These are phyloP conservation scores for Paxillus ammoniavirescens DNA, from an alignment of 768 basidiomycete species.

Conservation along the genomic window DNA sequence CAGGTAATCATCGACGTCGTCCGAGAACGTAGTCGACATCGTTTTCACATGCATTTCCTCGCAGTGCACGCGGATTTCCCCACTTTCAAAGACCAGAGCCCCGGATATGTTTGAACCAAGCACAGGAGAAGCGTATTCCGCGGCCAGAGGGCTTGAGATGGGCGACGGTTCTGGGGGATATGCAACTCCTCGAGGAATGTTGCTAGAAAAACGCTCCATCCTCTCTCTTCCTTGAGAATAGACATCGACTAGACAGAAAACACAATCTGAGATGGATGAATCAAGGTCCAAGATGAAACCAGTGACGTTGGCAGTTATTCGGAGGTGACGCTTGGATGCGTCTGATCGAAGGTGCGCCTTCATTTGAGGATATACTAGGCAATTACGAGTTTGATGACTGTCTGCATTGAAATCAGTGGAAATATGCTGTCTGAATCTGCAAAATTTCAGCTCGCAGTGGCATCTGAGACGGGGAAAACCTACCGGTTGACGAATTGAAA, in stretches of 20 bases:
- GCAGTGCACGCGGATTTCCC: slow-evolving; percentile 75
- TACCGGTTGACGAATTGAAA: slow-evolving; percentile 86
- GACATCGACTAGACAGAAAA: slow-evolving; percentile 83
- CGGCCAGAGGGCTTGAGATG: slow-evolving; percentile 2
- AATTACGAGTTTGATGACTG: slow-evolving; percentile 66
- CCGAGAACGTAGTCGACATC: slow-evolving; percentile 35
- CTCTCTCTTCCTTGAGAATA: slow-evolving; percentile 80
- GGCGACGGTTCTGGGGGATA: slow-evolving; percentile 7
- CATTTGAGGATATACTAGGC: slow-evolving; percentile 80
- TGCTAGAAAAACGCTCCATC: slow-evolving; percentile 63
- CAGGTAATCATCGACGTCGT: slow-evolving; percentile 54
- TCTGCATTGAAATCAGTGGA: slow-evolving; percentile 69
- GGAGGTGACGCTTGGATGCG: slow-evolving; percentile 51
- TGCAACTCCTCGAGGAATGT: slow-evolving; percentile 39
- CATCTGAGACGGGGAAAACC: slow-evolving; percentile 17
- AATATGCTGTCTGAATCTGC: slow-evolving; percentile 76
- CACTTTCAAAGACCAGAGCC: slow-evolving; percentile 79
- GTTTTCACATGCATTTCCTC: slow-evolving; percentile 40
- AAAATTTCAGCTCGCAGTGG: slow-evolving; percentile 4
- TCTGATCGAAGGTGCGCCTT: slow-evolving; percentile 66
- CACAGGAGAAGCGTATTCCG: slow-evolving; percentile 22
- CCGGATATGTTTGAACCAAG: slow-evolving; percentile 61
- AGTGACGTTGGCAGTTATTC: slow-evolving; percentile 68
- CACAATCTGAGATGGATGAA: slow-evolving; percentile 71
- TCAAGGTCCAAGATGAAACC: slow-evolving; percentile 87